phyloP scores from a whole-genome alignment of 176 grass and related monocot genomes.

The Triticum turgidum region DNA sequence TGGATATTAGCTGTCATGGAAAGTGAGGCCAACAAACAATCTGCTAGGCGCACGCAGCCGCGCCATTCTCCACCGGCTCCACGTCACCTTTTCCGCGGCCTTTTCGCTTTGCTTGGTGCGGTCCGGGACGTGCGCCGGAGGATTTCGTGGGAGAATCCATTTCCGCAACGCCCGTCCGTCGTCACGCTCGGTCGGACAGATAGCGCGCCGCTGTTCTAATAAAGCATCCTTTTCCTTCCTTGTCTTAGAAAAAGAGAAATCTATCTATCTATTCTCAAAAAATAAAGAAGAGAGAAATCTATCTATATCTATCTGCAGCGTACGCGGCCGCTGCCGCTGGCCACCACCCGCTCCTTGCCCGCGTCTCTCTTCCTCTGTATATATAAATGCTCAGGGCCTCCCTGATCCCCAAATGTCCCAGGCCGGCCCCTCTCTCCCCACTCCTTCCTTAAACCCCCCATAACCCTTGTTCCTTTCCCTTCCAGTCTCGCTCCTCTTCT shows the following conservation, averaged over 20 bases:
- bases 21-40: not conserved
- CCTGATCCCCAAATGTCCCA: constrained; percentile 44
- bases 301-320: constrained; percentile 18
- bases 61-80: too few species aligned
- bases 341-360: not conserved
- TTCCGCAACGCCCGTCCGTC: not conserved
- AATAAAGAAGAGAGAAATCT: constrained; percentile 26
- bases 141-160: not conserved
- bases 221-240: not conserved
- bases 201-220: not conserved
- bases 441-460: constrained; percentile 47
- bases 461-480: constrained; percentile 31
- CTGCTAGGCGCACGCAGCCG: not conserved
- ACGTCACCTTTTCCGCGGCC: not conserved
- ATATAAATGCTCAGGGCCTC: constrained; percentile 23
- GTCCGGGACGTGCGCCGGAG: constrained; percentile 9
- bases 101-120: not conserved
- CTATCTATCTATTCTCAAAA: constrained; percentile 12
- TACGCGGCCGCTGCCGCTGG: not conserved
- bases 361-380: not conserved
- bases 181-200: not conserved
- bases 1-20: constrained; percentile 62
- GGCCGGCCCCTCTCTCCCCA: not conserved
- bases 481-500: not conserved
- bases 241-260: constrained; percentile 1